Conservation (phyloP, 106 monocot genomes). For the Phalaenopsis aphrodite region DNA sequence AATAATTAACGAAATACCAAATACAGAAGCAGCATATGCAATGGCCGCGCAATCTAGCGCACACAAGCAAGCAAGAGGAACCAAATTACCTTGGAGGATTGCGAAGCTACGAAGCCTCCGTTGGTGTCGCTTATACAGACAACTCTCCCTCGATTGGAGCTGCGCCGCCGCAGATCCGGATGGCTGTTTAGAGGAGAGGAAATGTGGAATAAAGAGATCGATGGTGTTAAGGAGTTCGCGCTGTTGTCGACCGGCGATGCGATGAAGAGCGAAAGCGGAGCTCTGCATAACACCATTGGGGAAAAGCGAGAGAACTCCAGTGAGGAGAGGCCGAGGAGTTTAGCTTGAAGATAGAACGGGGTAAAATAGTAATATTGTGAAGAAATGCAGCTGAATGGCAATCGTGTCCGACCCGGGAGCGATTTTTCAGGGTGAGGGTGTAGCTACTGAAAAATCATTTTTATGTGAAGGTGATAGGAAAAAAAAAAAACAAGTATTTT, state of each 20-base stretch:
- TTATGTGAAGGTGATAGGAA: too few relatives aligned
- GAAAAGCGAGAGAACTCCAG: background rate
- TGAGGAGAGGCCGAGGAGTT: background rate
- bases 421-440: too few relatives aligned
- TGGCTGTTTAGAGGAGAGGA: background rate
- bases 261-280: conserved; percentile 1
- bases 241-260: background rate
- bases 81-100: background rate
- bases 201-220: background rate
- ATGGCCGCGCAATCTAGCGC: background rate
- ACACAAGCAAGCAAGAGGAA: background rate
- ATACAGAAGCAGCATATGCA: background rate
- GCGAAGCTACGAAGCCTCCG: background rate
- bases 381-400: background rate
- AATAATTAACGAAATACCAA: background rate
- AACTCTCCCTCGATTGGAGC: background rate
- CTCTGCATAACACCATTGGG: background rate
- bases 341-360: background rate
- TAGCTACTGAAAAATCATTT: too few relatives aligned
- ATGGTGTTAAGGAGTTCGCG: background rate
- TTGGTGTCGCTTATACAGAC: background rate
- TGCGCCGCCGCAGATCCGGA: background rate
- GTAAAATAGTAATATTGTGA: background rate
- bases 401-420: background rate
- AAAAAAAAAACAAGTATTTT: too few relatives aligned